Conservation (phyloP, 1,139 yeast genomes). For the Pichia inconspicua region DNA sequence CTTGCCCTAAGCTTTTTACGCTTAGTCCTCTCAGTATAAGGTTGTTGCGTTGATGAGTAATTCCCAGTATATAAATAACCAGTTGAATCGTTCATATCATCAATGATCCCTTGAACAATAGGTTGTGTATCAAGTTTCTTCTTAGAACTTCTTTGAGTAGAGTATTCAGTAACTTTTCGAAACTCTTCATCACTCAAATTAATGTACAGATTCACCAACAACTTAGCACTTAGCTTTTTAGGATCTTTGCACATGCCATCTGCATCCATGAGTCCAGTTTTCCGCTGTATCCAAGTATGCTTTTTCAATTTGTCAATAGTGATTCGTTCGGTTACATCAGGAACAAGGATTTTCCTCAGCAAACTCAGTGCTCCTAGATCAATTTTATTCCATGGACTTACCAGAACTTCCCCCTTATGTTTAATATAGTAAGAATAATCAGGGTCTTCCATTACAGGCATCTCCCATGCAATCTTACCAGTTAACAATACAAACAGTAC, state of each 20-base stretch:
- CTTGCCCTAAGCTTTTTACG: slow-evolving; percentile 23
- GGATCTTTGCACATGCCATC: slow-evolving; percentile 47
- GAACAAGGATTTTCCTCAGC: slow-evolving; percentile 42
- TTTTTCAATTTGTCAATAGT: slow-evolving; percentile 33
- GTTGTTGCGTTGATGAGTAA: slow-evolving; percentile 34
- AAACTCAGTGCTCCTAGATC: slow-evolving; percentile 41
- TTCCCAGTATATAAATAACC: slow-evolving; percentile 22
- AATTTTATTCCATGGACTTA: slow-evolving; percentile 44
- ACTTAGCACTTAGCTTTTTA: slow-evolving; percentile 33
- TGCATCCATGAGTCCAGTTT: slow-evolving; percentile 33
- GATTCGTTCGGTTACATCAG: slow-evolving; percentile 37
- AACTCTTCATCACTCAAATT: slow-evolving; percentile 39
- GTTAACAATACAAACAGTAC: slow-evolving; percentile 50
- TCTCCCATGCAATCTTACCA: slow-evolving; percentile 64
- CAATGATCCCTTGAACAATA: slow-evolving; percentile 27
- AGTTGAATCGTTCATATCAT: slow-evolving; percentile 23
- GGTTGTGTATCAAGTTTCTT: slow-evolving; percentile 29
- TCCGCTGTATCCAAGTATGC: slow-evolving; percentile 46
- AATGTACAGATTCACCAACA: slow-evolving; percentile 40
- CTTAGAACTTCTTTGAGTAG: slow-evolving; percentile 19
- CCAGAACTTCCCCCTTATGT: slow-evolving; percentile 37
- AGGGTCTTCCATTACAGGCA: slow-evolving; percentile 40
- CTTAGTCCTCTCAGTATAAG: slow-evolving; percentile 25
- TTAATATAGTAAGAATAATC: slow-evolving; percentile 37
- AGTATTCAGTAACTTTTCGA: slow-evolving; percentile 23